A percentile compares a stretch with the other conserved stretches of the same genome.
Evolutionary conservation across 169 alveolate genomes (phyloP).

Genomic region (Babesia microti): DNA sequence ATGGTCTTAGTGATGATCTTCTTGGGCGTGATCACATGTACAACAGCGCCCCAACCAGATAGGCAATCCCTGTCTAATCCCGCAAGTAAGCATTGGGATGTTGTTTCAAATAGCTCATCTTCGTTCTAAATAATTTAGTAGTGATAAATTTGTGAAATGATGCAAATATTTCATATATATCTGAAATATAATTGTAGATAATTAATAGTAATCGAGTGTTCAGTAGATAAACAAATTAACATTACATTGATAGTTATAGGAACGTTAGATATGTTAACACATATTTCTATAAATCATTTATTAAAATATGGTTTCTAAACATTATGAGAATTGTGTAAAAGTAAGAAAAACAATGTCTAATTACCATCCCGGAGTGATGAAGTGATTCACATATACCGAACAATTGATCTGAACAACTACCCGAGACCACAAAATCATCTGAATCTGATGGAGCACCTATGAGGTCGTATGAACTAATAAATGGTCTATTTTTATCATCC

Average conservation of each 20-base stretch:
- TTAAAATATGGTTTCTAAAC: background rate
- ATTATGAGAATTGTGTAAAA: background rate
- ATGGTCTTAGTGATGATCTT: constrained; percentile 20
- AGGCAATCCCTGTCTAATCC: constrained; percentile 90
- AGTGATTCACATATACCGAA: constrained; percentile 92
- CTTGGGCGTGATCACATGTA: constrained; percentile 61
- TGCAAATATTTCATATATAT: background rate
- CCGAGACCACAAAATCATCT: constrained; percentile 84
- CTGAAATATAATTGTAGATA: background rate
- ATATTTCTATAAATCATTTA: background rate
- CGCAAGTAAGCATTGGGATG: constrained; percentile 86
- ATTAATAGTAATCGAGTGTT: background rate
- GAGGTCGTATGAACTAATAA: constrained; percentile 76
- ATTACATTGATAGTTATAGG: background rate
- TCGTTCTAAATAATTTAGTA: constrained; percentile 40
- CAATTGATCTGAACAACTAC: constrained; percentile 88
- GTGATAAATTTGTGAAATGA: background rate
- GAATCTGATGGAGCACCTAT: constrained; percentile 78
- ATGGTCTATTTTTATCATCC: constrained; percentile 70
- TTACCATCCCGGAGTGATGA: constrained; percentile 80
- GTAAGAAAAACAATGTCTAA: background rate
- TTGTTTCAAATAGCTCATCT: constrained; percentile 82
- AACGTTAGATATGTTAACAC: background rate
- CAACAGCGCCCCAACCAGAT: constrained; percentile 96
- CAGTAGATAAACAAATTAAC: background rate